Percentiles rank a stretch among this genome's conserved stretches.
These are phyloP conservation scores for Fusarium miscanthi DNA, from an alignment of 2,329 filamentous ascomycete genomes.

Conservation along the genomic window DNA sequence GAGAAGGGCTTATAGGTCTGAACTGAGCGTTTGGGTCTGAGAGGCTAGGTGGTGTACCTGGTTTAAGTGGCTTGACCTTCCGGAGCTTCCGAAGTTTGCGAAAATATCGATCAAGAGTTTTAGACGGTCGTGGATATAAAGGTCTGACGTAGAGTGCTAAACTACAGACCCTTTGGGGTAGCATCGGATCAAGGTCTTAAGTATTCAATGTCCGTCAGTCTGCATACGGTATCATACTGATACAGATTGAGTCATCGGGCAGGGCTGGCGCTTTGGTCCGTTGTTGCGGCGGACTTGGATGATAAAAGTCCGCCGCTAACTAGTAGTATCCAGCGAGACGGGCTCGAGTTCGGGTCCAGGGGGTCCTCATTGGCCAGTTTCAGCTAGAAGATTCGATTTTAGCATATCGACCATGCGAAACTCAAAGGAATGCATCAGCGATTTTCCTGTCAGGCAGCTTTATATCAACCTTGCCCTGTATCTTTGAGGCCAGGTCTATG, in stretches of 20 bases:
- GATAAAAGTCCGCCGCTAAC: slow-evolving; percentile 28
- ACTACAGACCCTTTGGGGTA: neutral
- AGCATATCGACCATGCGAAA: slow-evolving; percentile 13
- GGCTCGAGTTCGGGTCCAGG: slow-evolving; percentile 21
- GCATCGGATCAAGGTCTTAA: neutral
- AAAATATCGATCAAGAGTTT: neutral
- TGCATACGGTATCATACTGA: neutral
- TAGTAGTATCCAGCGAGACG: neutral
- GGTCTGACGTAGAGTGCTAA: neutral
- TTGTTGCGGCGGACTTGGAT: slow-evolving; percentile 26
- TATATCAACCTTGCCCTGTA: neutral
- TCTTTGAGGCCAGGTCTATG: slow-evolving; percentile 1
- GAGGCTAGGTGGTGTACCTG: neutral
- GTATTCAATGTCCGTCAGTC: neutral
- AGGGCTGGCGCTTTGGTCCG: neutral
- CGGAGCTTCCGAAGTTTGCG: slow-evolving; percentile 29
- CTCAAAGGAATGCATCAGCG: neutral
- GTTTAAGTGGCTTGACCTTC: slow-evolving; percentile 25
- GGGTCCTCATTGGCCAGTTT: slow-evolving; percentile 24
- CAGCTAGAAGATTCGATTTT: slow-evolving; percentile 27
- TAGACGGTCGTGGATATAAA: neutral
- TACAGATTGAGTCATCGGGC: slow-evolving; percentile 8
- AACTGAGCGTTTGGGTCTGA: neutral
- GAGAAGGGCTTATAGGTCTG: neutral
- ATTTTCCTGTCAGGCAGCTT: neutral